These are phyloP conservation scores for Phyllosticta capitalensis DNA, from an alignment of 2,329 filamentous ascomycete species.

Conservation along the genomic window DNA sequence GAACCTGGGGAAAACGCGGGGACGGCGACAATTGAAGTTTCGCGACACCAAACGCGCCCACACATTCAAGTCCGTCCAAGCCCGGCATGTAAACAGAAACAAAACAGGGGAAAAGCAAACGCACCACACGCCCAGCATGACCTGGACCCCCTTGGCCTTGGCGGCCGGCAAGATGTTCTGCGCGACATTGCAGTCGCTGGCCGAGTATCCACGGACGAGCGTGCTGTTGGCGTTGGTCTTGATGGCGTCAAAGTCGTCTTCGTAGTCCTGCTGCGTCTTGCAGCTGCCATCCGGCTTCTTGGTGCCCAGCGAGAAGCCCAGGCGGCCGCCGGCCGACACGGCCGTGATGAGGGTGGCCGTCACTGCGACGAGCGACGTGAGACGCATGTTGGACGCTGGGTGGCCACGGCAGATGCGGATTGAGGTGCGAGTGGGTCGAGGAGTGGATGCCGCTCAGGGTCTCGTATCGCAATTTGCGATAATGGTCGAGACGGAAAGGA, in stretches of 20 bases:
- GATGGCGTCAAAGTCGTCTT: slow-evolving; percentile 55
- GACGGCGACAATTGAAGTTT: not conserved
- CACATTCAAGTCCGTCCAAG: not conserved
- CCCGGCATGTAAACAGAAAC: not conserved
- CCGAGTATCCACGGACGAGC: slow-evolving; percentile 58
- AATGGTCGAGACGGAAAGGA: not conserved
- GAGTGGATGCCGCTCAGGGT: not conserved
- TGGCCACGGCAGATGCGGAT: not conserved
- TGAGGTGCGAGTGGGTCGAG: not conserved
- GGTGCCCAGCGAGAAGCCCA: slow-evolving; percentile 59
- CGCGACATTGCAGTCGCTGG: slow-evolving; percentile 56
- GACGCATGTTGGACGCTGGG: slow-evolving; percentile 22
- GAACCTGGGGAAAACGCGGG: not conserved
- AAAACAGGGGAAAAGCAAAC: slow-evolving; percentile 14
- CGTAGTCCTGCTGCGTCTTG: slow-evolving; percentile 55
- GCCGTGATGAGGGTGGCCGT: slow-evolving; percentile 28
- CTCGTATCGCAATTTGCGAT: not conserved
- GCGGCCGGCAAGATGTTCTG: slow-evolving; percentile 56
- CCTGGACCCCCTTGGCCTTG: slow-evolving; percentile 54
- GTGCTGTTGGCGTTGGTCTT: slow-evolving; percentile 40
- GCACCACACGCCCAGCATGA: slow-evolving; percentile 62
- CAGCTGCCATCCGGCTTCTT: slow-evolving; percentile 52
- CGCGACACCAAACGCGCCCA: not conserved
- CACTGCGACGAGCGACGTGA: slow-evolving; percentile 20
- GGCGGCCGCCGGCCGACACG: slow-evolving; percentile 43